phyloP scores from a whole-genome alignment of 1,284 basidiomycete species.

The Cerrena zonata region DNA sequence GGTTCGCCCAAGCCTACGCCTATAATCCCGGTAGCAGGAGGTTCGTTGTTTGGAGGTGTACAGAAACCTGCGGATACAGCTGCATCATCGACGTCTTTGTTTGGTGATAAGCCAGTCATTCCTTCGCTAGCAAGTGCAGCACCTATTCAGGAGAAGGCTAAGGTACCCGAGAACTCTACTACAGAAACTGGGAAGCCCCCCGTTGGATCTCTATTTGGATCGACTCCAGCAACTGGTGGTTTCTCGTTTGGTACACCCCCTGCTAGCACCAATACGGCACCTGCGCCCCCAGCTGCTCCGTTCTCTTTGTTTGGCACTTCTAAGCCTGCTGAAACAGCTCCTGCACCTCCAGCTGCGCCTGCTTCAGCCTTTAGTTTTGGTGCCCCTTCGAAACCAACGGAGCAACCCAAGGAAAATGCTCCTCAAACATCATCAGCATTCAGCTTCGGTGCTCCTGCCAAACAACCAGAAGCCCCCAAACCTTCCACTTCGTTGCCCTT shows the following conservation, averaged over 20 bases:
- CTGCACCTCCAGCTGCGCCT: neutral
- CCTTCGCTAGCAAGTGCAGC: slow-evolving; percentile 2
- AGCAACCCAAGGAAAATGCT: slow-evolving; percentile 1
- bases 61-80: slow-evolving; percentile 2
- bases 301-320: slow-evolving; percentile 4
- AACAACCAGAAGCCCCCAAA: slow-evolving; percentile 12
- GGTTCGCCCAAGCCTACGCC: slow-evolving; percentile 5
- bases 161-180: neutral
- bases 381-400: slow-evolving; percentile 1
- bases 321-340: neutral
- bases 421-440: no score
- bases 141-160: neutral
- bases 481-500: slow-evolving; percentile 10
- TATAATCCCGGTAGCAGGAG: slow-evolving; percentile 1
- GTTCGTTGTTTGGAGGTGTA: slow-evolving; percentile 13
- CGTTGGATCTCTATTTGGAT: neutral
- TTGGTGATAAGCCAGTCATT: slow-evolving; percentile 19
- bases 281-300: neutral
- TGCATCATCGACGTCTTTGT: slow-evolving; percentile 14
- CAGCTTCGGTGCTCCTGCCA: slow-evolving; percentile 17
- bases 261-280: neutral
- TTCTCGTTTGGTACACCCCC: neutral
- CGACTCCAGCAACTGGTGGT: neutral
- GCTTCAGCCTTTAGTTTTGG: slow-evolving; percentile 10
- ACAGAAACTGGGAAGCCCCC: neutral